phyloP scores from a whole-genome alignment of 768 basidiomycete genomes.

The Leucocoprinus leucothites region DNA sequence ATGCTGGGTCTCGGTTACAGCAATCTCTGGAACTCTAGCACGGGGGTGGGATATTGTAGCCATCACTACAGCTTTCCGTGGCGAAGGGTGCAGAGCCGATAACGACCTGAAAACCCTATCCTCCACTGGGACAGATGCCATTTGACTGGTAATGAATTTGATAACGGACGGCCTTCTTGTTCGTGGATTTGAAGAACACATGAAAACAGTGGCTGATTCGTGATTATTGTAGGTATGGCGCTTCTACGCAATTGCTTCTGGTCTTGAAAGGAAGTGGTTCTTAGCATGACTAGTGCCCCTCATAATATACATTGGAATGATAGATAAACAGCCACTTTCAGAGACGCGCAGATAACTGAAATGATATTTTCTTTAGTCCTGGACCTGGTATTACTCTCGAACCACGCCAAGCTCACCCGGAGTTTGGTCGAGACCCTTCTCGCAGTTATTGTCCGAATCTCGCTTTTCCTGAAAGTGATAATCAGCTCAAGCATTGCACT shows the following conservation, averaged over 20 bases:
- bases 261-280: not conserved
- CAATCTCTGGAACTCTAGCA: too few relatives aligned
- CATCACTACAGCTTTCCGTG: too few relatives aligned
- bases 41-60: too few relatives aligned
- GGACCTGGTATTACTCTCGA: not conserved
- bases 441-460: not conserved
- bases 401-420: not conserved
- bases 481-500: slow-evolving; percentile 11
- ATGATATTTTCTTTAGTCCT: not conserved
- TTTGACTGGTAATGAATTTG: not conserved
- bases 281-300: not conserved
- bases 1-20: too few relatives aligned
- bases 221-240: not conserved
- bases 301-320: not conserved
- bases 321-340: not conserved
- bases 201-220: not conserved
- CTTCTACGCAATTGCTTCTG: not conserved
- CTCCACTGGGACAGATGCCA: not conserved
- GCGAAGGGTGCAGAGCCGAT: too few relatives aligned
- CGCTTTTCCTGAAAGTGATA: slow-evolving; percentile 11
- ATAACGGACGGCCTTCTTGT: slow-evolving; percentile 3
- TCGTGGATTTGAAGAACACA: not conserved
- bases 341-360: not conserved
- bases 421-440: not conserved
- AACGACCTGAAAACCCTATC: too few relatives aligned